These are phyloP conservation scores for Teunomyces stri DNA, from an alignment of 805 yeast species.

Conservation along the genomic window DNA sequence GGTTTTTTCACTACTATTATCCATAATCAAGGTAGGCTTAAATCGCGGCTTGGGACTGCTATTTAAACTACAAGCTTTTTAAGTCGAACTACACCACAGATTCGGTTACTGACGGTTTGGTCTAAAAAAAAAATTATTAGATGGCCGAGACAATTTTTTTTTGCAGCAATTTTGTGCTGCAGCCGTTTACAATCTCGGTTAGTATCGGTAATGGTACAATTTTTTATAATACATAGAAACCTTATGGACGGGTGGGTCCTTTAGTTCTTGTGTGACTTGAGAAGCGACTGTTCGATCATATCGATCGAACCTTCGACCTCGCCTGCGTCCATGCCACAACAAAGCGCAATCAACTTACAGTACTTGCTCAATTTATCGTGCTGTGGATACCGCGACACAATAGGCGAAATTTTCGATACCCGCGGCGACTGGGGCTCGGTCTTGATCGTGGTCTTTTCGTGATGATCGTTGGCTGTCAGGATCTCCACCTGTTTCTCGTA, in stretches of 20 bases:
- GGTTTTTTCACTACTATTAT: slow-evolving; percentile 1
- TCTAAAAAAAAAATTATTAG: neutral
- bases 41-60: neutral
- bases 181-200: neutral
- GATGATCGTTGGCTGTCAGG: slow-evolving; percentile 9
- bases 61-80: neutral
- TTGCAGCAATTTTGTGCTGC: slow-evolving; percentile 3
- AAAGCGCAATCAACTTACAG: slow-evolving; percentile 38
- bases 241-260: neutral
- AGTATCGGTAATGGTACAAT: slow-evolving; percentile 2
- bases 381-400: slow-evolving; percentile 24
- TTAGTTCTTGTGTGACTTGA: slow-evolving; percentile 15
- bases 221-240: neutral
- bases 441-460: neutral
- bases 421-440: slow-evolving; percentile 4
- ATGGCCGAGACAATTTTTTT: neutral
- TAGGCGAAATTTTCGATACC: slow-evolving; percentile 14
- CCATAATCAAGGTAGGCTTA: neutral
- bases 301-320: slow-evolving; percentile 44
- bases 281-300: slow-evolving; percentile 39
- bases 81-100: too few relatives aligned
- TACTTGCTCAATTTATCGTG: slow-evolving; percentile 38
- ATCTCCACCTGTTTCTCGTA: slow-evolving; percentile 20
- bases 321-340: slow-evolving; percentile 41
- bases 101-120: slow-evolving; percentile 2